Evolutionary conservation across 139 green algal genomes (phyloP), one percentile per base, ranked within the genome.

Genomic region (Gonium pectorale): DNA sequence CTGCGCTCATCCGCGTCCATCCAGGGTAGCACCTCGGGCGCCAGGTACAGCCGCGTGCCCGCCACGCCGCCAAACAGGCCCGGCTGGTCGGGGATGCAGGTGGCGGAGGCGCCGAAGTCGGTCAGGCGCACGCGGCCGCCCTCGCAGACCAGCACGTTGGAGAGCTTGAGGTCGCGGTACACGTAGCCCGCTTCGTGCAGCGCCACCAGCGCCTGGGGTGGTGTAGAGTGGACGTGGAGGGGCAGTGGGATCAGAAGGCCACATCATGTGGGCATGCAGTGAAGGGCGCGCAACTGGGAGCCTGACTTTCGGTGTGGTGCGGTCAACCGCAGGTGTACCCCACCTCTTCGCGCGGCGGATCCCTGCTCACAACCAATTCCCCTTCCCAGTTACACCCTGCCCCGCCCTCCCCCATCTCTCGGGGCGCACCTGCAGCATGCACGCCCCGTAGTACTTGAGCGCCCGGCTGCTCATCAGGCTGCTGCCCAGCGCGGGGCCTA

Each of bases 111-210:
- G 6, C 75, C 75, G 29, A 82, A 82, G 75, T 82, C 75, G 5
- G 75, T 44, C 0, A 82, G 59, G 31, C 75, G 75, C 31, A 82
- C 38, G 35, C 59, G 59, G 75, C 75, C 75, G 13, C 59, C 59
- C 19, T 82, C 75, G 75, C 59, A 82, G 17, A 82, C 5, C 21
- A 82, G 59, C 26, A 82, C 29, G 56, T 82, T 82, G 38, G 75
- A 71, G 5, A 82, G 75, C 75, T 82, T 82, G 27, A 82, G 75
- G 59, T 82, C 75, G 40, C 75, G 75, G 75, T 63, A 82, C 13
- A 82, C 41, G 40, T 46, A 71, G 9, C 59, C 59, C 8, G 75
- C 75, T 11, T 49, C 59, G 59, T 82, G 75, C 59, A 82, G 75
- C 31, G 75, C 40, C 24, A 31, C 40, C 31, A 82, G 56, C 15